Conservation (phyloP, 2,329 filamentous ascomycete species). For the Aureobasidium subglaciale region DNA sequence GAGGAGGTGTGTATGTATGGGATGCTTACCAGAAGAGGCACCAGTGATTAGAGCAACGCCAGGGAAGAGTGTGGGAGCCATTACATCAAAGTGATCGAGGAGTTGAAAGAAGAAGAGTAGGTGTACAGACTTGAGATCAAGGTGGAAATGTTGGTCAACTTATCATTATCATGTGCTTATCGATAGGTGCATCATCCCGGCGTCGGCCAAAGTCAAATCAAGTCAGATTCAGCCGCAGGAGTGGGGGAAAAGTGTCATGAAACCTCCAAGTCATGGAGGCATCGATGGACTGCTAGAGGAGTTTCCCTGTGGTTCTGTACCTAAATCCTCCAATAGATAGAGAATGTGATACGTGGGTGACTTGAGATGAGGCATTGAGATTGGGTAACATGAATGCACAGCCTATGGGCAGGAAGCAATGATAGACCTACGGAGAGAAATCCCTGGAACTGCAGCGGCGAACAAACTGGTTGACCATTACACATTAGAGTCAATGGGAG, state of each 20-base stretch:
- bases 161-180: background rate
- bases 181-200: background rate
- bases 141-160: background rate
- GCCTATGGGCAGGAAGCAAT: background rate
- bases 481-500: background rate
- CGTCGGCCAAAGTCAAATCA: background rate
- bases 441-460: conserved; percentile 5
- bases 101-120: background rate
- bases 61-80: conserved; percentile 21
- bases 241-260: background rate
- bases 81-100: no score
- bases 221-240: background rate
- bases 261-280: background rate
- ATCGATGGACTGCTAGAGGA: background rate
- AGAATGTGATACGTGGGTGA: no score
- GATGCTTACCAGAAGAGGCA: conserved; percentile 26
- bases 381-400: background rate
- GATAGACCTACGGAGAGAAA: background rate
- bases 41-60: conserved; percentile 30
- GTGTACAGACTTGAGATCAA: no score
- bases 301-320: background rate
- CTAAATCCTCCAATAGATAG: no score
- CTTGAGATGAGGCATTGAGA: no score
- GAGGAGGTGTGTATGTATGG: no score
- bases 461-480: background rate